Evolutionary conservation across 345 rosid species (phyloP).

Genomic region (Aurinia saxatilis): DNA sequence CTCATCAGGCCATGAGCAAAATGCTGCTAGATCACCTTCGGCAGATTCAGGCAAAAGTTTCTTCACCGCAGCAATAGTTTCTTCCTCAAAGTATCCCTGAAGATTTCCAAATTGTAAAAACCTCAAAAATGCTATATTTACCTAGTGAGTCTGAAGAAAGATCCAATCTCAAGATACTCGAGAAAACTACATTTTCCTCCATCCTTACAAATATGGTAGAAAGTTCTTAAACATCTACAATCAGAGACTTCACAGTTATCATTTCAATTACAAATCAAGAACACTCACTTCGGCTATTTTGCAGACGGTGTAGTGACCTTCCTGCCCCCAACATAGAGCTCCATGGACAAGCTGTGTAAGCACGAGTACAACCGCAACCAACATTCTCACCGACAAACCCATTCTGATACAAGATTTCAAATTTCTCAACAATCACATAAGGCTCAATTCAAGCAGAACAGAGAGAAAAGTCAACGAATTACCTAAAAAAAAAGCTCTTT

Average conservation of each 20-base stretch:
- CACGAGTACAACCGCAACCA: conserved; percentile 32
- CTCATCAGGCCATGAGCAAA: conserved; percentile 87
- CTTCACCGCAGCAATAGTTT: conserved; percentile 51
- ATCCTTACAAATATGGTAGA: not conserved
- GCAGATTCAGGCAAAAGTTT: conserved; percentile 64
- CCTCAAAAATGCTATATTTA: not conserved
- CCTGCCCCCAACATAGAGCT: conserved; percentile 69
- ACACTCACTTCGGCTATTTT: conserved; percentile 64
- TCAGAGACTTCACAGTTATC: not conserved
- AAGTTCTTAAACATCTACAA: not conserved
- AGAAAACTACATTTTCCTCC: not conserved
- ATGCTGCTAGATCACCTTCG: conserved; percentile 64
- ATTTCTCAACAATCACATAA: not conserved
- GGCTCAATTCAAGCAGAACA: not conserved
- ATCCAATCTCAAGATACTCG: not conserved
- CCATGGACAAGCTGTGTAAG: conserved; percentile 53
- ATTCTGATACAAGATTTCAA: conserved; percentile 9
- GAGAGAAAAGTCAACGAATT: not conserved
- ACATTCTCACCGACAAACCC: conserved; percentile 28
- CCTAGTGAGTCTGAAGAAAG: not conserved
- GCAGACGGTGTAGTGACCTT: conserved; percentile 77
- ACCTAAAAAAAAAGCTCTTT: not conserved
- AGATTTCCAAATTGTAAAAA: not conserved
- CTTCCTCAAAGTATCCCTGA: conserved; percentile 58
- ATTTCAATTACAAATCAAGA: not conserved